Evolutionary conservation across 805 yeast genomes (phyloP).

Genomic region (Yamadazyma sp.): DNA sequence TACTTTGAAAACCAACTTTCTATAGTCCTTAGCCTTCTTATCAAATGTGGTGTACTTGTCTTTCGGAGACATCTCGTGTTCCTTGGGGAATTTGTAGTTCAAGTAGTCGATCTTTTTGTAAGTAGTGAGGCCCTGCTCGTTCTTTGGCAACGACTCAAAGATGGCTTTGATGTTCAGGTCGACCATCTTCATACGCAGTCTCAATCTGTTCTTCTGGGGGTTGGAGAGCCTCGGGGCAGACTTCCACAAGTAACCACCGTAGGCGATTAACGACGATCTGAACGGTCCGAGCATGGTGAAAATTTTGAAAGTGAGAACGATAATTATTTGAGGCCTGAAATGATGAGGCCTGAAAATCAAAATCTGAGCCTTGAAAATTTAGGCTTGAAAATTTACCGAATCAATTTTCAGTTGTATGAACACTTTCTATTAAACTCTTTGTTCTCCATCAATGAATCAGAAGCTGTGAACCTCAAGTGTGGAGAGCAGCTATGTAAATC

Average conservation of each 20-base stretch:
- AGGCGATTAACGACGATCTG: slow-evolving; percentile 51
- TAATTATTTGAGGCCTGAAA: no score
- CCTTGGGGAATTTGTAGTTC: slow-evolving; percentile 62
- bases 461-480: no score
- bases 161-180: slow-evolving; percentile 74
- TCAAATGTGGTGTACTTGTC: slow-evolving; percentile 89
- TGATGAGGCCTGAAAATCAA: no score
- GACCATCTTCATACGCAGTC: slow-evolving; percentile 78
- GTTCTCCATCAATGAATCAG: no score
- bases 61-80: slow-evolving; percentile 70
- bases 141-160: slow-evolving; percentile 33
- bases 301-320: no score
- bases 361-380: no score
- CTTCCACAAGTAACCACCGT: slow-evolving; percentile 78
- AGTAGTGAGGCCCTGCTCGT: slow-evolving; percentile 32
- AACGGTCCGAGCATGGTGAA: slow-evolving; percentile 68
- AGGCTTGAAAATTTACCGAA: no score
- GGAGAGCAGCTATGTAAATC: no score
- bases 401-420: no score
- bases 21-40: slow-evolving; percentile 70
- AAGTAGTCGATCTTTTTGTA: slow-evolving; percentile 37
- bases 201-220: slow-evolving; percentile 79
- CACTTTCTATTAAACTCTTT: no score
- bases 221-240: slow-evolving; percentile 57
- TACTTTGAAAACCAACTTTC: slow-evolving; percentile 83